These are phyloP conservation scores for Ocimum tenuiflorum DNA, from an alignment of 257 asterid genomes.

Conservation along the genomic window DNA sequence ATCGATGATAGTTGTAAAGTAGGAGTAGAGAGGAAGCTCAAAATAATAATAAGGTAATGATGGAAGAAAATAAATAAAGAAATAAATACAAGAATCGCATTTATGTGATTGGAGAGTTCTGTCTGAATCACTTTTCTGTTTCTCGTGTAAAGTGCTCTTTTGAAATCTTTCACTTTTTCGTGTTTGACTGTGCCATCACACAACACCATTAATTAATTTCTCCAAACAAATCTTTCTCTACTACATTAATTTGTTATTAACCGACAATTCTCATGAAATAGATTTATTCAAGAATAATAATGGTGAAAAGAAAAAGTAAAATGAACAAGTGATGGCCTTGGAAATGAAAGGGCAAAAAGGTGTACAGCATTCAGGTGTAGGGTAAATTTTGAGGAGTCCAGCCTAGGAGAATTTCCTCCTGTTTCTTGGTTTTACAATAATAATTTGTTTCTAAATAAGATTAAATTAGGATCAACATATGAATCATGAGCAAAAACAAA, in stretches of 20 bases:
- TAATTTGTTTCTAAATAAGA: constrained; percentile 8
- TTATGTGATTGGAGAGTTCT: constrained; percentile 42
- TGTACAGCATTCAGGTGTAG: too few relatives aligned
- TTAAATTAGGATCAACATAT: constrained; percentile 39
- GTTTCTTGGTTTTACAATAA: constrained; percentile 16
- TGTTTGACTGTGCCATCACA: background rate
- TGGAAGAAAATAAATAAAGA: constrained; percentile 24
- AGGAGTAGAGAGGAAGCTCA: constrained; percentile 44
- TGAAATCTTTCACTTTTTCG: constrained; percentile 28
- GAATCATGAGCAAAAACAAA: constrained; percentile 37
- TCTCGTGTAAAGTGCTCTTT: constrained; percentile 53
- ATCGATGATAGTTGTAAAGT: constrained; percentile 24
- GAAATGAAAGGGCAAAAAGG: constrained; percentile 41
- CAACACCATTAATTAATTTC: background rate
- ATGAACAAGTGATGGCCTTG: constrained; percentile 41
- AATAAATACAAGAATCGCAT: constrained; percentile 41
- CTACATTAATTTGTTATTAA: too few relatives aligned
- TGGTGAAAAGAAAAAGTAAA: too few relatives aligned
- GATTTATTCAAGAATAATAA: too few relatives aligned
- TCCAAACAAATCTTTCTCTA: too few relatives aligned
- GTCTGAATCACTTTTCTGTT: constrained; percentile 39
- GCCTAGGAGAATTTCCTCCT: too few relatives aligned
- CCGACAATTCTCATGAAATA: too few relatives aligned
- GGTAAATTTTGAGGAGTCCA: too few relatives aligned
- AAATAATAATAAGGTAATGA: constrained; percentile 66